A percentile compares a stretch with the other conserved stretches of the same genome.
These are phyloP conservation scores for Mycena amicta DNA, from an alignment of 768 basidiomycete genomes.

Conservation along the genomic window DNA sequence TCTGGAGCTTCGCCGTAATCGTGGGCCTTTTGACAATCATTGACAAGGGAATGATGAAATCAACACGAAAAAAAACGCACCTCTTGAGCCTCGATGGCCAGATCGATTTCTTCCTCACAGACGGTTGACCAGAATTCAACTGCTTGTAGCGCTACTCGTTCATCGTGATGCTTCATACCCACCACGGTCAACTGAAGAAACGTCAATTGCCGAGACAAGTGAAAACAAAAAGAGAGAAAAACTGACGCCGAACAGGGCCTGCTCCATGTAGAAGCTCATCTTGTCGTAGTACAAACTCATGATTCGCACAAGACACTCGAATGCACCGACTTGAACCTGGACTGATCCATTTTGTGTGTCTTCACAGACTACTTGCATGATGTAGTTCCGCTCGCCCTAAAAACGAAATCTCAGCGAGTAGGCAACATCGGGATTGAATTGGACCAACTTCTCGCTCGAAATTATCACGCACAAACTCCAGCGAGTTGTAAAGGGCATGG, in stretches of 20 bases:
- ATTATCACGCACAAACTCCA: conserved; percentile 97
- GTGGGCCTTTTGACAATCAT: conserved; percentile 60
- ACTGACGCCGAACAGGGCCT: conserved; percentile 93
- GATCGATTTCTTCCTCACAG: conserved; percentile 94
- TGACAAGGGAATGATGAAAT: too few species aligned
- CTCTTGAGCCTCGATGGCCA: conserved; percentile 90
- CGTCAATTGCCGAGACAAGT: conserved; percentile 12
- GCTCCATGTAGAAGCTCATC: conserved; percentile 99
- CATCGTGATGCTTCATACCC: conserved; percentile 94
- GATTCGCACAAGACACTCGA: conserved; percentile 93
- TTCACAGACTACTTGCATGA: conserved; percentile 99
- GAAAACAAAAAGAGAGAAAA: background rate
- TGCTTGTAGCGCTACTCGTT: conserved; percentile 91
- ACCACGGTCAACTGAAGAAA: conserved; percentile 82
- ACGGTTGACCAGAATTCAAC: conserved; percentile 99
- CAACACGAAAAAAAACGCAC: conserved; percentile 41
- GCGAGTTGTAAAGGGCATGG: conserved; percentile 89
- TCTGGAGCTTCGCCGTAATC: conserved; percentile 89
- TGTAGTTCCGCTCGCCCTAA: conserved; percentile 98
- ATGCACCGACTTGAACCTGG: conserved; percentile 91
- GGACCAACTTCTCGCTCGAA: conserved; percentile 90
- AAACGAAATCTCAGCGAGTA: conserved; percentile 16
- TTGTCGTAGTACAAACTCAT: conserved; percentile 99
- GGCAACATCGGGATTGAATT: conserved; percentile 1
- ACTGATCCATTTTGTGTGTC: conserved; percentile 86